A percentile compares a stretch with the other conserved stretches of the same genome.
phyloP scores from a whole-genome alignment of 768 basidiomycete genomes.

The Arthromyces matolae region DNA sequence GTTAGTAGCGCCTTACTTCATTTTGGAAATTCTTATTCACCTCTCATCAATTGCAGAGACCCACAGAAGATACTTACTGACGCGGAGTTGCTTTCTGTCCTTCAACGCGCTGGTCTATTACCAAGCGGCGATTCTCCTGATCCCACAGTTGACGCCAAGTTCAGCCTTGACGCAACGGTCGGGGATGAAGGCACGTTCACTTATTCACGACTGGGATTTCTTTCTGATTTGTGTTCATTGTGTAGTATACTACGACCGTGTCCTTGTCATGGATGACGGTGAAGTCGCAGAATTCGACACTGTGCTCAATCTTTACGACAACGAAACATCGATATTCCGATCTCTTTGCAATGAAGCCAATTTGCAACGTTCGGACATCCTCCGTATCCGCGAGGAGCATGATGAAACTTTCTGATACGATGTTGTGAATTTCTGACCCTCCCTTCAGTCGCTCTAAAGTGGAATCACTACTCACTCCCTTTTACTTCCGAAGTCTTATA shows the following conservation, averaged over 20 bases:
- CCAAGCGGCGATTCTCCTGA: constrained; percentile 43
- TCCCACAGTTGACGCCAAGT: constrained; percentile 54
- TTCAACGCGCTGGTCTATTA: constrained; percentile 59
- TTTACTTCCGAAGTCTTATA: too few species aligned
- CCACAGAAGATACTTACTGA: constrained; percentile 46
- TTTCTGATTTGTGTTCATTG: not conserved
- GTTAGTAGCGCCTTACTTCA: constrained; percentile 17
- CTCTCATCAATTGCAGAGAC: constrained; percentile 8
- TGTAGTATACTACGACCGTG: constrained; percentile 63
- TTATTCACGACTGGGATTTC: too few species aligned
- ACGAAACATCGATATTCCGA: constrained; percentile 62
- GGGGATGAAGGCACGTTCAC: constrained; percentile 60
- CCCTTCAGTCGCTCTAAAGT: too few species aligned
- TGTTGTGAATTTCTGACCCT: too few species aligned
- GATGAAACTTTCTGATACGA: constrained; percentile 2
- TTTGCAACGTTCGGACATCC: constrained; percentile 51
- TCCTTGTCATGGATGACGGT: constrained; percentile 73
- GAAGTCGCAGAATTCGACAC: constrained; percentile 71
- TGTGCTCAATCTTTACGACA: constrained; percentile 61
- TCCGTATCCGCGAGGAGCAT: constrained; percentile 43
- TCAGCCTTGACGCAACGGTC: constrained; percentile 58
- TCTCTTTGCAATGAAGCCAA: constrained; percentile 66
- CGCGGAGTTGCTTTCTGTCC: constrained; percentile 56
- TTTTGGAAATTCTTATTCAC: not conserved
- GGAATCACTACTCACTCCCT: too few species aligned